Evolutionary conservation across 106 monocot genomes (phyloP).

Genomic region (Dioscorea dumetorum): DNA sequence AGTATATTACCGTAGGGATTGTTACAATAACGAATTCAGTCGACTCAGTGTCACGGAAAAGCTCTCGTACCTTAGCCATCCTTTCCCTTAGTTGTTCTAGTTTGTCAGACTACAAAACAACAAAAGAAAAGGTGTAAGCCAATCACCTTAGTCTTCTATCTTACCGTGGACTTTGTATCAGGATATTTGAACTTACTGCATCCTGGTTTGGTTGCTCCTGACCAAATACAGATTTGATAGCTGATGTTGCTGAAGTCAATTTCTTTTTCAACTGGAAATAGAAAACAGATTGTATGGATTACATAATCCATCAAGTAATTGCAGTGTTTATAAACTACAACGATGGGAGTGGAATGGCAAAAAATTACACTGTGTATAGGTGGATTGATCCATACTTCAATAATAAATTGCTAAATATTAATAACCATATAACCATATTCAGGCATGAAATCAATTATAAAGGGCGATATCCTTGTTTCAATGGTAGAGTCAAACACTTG

Average conservation of each 20-base stretch:
- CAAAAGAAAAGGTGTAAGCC: constrained; percentile 3
- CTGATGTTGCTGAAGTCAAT: constrained; percentile 86
- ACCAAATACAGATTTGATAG: constrained; percentile 97
- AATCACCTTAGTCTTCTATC: background rate
- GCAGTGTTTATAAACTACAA: too few species aligned
- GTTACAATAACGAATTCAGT: constrained; percentile 97
- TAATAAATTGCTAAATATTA: too few species aligned
- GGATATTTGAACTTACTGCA: constrained; percentile 49
- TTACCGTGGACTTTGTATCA: background rate
- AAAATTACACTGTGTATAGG: too few species aligned
- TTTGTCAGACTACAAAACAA: constrained; percentile 65
- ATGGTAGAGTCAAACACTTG: too few species aligned
- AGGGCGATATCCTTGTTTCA: too few species aligned
- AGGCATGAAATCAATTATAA: too few species aligned
- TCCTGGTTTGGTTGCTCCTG: constrained; percentile 46
- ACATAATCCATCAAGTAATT: too few species aligned
- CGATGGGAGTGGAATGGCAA: too few species aligned
- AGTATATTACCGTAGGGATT: constrained; percentile 73
- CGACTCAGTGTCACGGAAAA: constrained; percentile 84
- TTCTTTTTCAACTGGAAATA: constrained; percentile 73
- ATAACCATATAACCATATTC: background rate
- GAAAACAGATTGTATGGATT: background rate
- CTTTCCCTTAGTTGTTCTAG: constrained; percentile 89
- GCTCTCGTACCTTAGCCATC: constrained; percentile 92
- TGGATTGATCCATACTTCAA: too few species aligned